Percentiles rank a stretch among this genome's conserved stretches.
Evolutionary conservation across 2,329 filamentous ascomycete genomes (phyloP).

Genomic region (Ustulina deusta): DNA sequence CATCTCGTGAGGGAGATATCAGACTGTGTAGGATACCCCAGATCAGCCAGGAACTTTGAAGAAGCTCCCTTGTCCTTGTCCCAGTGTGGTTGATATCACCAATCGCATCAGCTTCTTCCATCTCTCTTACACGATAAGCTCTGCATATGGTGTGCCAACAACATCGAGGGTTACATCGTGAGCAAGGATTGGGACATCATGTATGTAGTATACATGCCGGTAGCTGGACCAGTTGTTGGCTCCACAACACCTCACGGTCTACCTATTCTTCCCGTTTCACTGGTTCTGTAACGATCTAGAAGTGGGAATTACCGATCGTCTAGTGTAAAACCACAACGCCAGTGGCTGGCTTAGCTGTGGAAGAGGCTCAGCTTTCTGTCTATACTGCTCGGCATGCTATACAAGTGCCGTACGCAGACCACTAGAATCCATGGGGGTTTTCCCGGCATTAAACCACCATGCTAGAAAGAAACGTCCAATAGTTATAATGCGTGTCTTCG

Average conservation of each 20-base stretch:
- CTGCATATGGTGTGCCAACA: neutral
- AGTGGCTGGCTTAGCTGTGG: conserved; percentile 18
- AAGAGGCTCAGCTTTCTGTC: neutral
- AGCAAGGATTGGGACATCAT: too few relatives aligned
- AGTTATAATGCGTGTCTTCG: too few relatives aligned
- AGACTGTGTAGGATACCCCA: neutral
- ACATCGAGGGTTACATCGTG: neutral
- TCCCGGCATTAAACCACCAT: neutral
- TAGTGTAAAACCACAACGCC: conserved; percentile 3
- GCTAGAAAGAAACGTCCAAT: too few relatives aligned
- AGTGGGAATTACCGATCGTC: neutral
- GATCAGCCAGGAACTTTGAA: neutral
- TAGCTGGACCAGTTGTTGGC: neutral
- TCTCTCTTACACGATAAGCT: conserved; percentile 1
- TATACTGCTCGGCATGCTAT: neutral
- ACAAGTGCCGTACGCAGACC: neutral
- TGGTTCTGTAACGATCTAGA: neutral
- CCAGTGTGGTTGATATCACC: conserved; percentile 6
- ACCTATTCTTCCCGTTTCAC: neutral
- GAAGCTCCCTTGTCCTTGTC: neutral
- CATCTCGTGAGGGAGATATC: neutral
- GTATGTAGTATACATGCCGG: too few relatives aligned
- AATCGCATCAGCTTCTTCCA: conserved; percentile 26
- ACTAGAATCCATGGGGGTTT: too few relatives aligned
- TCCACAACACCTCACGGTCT: neutral